These are phyloP conservation scores for Lichina pygmaea DNA, from an alignment of 495 filamentous ascomycete genomes.

Conservation along the genomic window DNA sequence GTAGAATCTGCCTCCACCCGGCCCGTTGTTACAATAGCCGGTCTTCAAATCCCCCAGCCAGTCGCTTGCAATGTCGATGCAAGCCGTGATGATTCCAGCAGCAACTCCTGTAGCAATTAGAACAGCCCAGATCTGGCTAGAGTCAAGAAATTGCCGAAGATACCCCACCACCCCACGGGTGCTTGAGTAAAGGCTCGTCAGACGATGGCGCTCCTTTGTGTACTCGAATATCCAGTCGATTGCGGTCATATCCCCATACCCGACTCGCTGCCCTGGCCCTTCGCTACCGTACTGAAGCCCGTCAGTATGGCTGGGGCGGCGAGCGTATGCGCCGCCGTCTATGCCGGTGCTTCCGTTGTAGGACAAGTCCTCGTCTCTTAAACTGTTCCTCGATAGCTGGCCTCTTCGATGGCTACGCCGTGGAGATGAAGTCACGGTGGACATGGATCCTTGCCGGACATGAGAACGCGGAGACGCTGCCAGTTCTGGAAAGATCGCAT, in stretches of 20 bases:
- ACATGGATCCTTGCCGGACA: too few species aligned
- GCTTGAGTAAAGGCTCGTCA: conserved; percentile 43
- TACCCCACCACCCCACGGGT: conserved; percentile 50
- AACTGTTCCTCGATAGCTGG: not conserved
- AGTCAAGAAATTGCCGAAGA: conserved; percentile 42
- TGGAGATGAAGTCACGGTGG: too few species aligned
- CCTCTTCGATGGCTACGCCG: not conserved
- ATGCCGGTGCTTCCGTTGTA: too few species aligned
- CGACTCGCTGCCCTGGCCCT: conserved; percentile 70
- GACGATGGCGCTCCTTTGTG: conserved; percentile 77
- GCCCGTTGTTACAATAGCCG: conserved; percentile 55
- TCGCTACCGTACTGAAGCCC: conserved; percentile 15
- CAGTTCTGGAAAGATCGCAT: too few species aligned
- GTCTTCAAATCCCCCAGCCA: conserved; percentile 87
- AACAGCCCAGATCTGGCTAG: conserved; percentile 75
- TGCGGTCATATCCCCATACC: conserved; percentile 87
- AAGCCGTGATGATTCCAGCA: conserved; percentile 60
- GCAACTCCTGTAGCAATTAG: conserved; percentile 55
- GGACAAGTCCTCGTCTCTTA: not conserved
- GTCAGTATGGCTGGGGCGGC: not conserved
- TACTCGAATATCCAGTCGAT: conserved; percentile 99
- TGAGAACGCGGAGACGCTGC: too few species aligned
- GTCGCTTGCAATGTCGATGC: conserved; percentile 76
- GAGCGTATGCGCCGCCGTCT: not conserved
- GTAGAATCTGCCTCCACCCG: conserved; percentile 65